These are phyloP conservation scores for Podaxis mareebaensis DNA, from an alignment of 768 basidiomycete species.

Conservation along the genomic window DNA sequence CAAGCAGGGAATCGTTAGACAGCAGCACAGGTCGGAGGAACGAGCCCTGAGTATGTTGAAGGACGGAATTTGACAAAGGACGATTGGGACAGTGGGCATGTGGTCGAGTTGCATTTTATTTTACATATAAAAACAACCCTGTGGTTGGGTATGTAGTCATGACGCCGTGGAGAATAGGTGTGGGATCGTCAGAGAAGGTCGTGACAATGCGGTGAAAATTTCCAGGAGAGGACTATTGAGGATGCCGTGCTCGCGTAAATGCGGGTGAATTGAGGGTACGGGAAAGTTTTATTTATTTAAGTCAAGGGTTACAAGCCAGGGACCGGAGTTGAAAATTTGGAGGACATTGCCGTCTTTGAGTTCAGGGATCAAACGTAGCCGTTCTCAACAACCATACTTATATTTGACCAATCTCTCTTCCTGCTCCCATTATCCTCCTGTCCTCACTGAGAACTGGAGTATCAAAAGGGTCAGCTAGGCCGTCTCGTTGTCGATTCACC, in stretches of 20 bases:
- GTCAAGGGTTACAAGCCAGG: slow-evolving; percentile 21
- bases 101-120: slow-evolving; percentile 2
- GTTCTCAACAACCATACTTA: slow-evolving; percentile 44
- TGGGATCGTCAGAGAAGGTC: slow-evolving; percentile 4
- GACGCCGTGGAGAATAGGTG: slow-evolving; percentile 12
- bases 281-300: slow-evolving; percentile 9
- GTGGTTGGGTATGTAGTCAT: slow-evolving; percentile 17
- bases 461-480: slow-evolving; percentile 48
- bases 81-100: slow-evolving; percentile 1
- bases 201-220: slow-evolving; percentile 6
- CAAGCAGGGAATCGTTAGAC: background rate
- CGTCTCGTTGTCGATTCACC: slow-evolving; percentile 21
- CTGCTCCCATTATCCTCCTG: slow-evolving; percentile 35
- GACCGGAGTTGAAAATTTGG: slow-evolving; percentile 53
- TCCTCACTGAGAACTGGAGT: slow-evolving; percentile 38
- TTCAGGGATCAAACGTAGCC: slow-evolving; percentile 46
- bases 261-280: slow-evolving; percentile 15
- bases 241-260: slow-evolving; percentile 16
- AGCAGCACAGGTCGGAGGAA: background rate
- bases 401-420: slow-evolving; percentile 38
- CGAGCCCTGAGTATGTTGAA: background rate
- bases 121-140: slow-evolving; percentile 15
- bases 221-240: background rate
- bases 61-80: background rate
- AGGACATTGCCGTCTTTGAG: slow-evolving; percentile 49